Evolutionary conservation across 2,329 filamentous ascomycete species (phyloP).

Genomic region (Aspergillus aculeatus): DNA sequence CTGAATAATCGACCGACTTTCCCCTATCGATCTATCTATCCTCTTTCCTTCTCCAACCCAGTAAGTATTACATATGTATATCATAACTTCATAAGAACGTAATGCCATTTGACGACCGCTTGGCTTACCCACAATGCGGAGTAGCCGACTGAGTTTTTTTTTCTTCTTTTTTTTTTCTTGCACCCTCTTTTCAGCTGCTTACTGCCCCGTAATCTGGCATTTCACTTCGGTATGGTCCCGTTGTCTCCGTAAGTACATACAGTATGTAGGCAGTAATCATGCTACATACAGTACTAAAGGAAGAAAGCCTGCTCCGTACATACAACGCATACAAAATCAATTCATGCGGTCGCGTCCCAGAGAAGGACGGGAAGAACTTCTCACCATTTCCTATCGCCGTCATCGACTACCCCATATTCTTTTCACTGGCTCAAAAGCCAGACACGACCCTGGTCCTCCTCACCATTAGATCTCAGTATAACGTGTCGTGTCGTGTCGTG

Average conservation of each 20-base stretch:
- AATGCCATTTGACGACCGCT: slow-evolving; percentile 16
- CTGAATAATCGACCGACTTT: not conserved
- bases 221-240: slow-evolving; percentile 4
- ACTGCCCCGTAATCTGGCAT: slow-evolving; percentile 19
- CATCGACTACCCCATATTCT: slow-evolving; percentile 8
- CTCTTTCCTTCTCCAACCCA: not conserved
- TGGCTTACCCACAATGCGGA: slow-evolving; percentile 20
- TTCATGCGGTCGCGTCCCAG: slow-evolving; percentile 31
- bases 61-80: not conserved
- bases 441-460: not conserved
- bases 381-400: slow-evolving; percentile 11
- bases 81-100: slow-evolving; percentile 12
- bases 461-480: not conserved
- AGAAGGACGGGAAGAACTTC: slow-evolving; percentile 3
- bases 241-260: not conserved
- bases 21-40: not conserved
- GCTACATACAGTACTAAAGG: slow-evolving; percentile 1
- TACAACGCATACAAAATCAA: slow-evolving; percentile 5
- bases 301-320: not conserved
- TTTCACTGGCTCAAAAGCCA: slow-evolving; percentile 27
- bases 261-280: slow-evolving; percentile 1
- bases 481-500: slow-evolving; percentile 18
- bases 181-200: slow-evolving; percentile 20
- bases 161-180: not conserved
- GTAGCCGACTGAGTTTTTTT: slow-evolving; percentile 14